Conservation (phyloP, 768 basidiomycete species). For the Lactifluus pinguis region DNA sequence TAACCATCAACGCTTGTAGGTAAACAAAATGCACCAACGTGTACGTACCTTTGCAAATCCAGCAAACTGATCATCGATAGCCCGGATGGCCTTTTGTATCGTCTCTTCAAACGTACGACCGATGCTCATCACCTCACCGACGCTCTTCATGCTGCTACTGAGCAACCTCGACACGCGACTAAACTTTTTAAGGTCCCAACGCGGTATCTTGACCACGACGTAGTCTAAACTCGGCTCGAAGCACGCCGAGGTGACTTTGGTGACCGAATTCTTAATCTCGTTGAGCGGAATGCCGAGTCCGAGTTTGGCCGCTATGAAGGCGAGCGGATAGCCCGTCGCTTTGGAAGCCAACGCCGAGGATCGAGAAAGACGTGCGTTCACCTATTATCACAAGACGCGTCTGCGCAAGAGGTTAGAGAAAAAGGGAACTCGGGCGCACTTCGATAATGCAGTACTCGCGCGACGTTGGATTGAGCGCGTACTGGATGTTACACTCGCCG, state of each 20-base stretch:
- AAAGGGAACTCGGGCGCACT: constrained; percentile 31
- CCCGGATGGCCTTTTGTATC: constrained; percentile 94
- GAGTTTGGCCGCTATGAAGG: constrained; percentile 97
- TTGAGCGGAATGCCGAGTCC: constrained; percentile 96
- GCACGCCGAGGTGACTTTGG: constrained; percentile 92
- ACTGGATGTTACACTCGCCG: constrained; percentile 99
- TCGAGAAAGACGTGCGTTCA: constrained; percentile 96
- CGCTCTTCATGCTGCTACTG: constrained; percentile 97
- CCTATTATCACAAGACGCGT: constrained; percentile 30
- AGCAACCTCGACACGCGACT: constrained; percentile 83
- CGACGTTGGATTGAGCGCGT: constrained; percentile 90
- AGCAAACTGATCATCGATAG: constrained; percentile 90
- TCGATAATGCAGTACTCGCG: constrained; percentile 99
- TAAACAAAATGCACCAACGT: background rate
- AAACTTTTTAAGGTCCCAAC: constrained; percentile 99
- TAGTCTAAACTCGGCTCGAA: constrained; percentile 98
- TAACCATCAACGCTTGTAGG: background rate
- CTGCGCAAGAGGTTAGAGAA: background rate
- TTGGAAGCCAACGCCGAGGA: constrained; percentile 98
- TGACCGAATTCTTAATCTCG: constrained; percentile 96
- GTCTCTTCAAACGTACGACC: constrained; percentile 98
- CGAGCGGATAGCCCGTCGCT: constrained; percentile 95
- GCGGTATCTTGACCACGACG: constrained; percentile 95
- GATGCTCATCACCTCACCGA: constrained; percentile 99
- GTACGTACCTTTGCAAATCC: constrained; percentile 76